Evolutionary conservation across 106 monocot genomes (phyloP).

Genomic region (Hemerocallis citrina): DNA sequence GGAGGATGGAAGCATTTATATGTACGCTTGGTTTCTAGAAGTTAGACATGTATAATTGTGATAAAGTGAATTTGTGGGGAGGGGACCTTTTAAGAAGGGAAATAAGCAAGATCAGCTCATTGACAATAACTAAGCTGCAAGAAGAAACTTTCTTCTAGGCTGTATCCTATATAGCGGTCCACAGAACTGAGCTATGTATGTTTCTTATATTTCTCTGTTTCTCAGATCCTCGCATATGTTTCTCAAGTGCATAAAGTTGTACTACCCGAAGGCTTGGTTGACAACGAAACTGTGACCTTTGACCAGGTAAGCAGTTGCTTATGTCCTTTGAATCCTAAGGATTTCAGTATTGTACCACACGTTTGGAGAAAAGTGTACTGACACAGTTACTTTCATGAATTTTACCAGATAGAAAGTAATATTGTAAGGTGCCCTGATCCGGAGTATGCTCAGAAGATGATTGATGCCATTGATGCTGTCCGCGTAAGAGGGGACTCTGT

Average conservation of each 20-base stretch:
- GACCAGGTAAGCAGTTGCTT: slow-evolving; percentile 52
- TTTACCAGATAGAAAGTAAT: slow-evolving; percentile 83
- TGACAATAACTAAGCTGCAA: too few relatives aligned
- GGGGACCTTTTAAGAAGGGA: too few relatives aligned
- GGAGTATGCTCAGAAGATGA: slow-evolving; percentile 95
- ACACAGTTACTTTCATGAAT: slow-evolving; percentile 8
- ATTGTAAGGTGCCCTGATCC: slow-evolving; percentile 96
- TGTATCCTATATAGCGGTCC: not conserved
- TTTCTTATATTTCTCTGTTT: slow-evolving; percentile 2
- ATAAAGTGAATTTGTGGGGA: not conserved
- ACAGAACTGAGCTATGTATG: too few relatives aligned
- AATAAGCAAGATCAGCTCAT: too few relatives aligned
- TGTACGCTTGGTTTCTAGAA: not conserved
- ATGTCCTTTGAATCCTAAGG: slow-evolving; percentile 1
- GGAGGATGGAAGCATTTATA: too few relatives aligned
- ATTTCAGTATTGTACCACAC: too few relatives aligned
- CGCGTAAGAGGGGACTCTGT: slow-evolving; percentile 91
- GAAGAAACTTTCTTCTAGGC: too few relatives aligned
- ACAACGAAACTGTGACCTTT: slow-evolving; percentile 65
- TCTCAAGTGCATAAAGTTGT: slow-evolving; percentile 94
- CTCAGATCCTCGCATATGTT: slow-evolving; percentile 93
- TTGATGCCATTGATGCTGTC: slow-evolving; percentile 84
- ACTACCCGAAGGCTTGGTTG: slow-evolving; percentile 76
- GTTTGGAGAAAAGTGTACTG: too few relatives aligned
- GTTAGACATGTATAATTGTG: not conserved